Conservation (phyloP, 2,329 filamentous ascomycete genomes). For the Neodidymelliopsis sp. region DNA sequence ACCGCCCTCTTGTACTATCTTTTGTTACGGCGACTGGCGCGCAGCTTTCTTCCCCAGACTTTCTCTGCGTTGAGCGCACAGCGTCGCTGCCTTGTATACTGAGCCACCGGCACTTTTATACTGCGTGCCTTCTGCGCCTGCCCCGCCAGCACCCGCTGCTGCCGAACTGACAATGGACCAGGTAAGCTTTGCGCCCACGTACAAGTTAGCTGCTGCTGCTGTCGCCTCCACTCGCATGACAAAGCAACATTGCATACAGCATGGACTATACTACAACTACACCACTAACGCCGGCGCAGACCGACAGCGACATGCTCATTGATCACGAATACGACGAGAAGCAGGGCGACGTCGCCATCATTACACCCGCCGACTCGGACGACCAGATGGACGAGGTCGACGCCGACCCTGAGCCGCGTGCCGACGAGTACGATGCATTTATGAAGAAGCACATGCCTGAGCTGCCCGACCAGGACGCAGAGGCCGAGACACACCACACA, state of each 20-base stretch:
- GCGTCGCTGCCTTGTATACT: constrained; percentile 3
- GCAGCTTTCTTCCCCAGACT: constrained; percentile 12
- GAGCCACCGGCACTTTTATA: background rate
- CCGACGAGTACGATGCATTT: constrained; percentile 80
- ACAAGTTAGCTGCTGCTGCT: constrained; percentile 2
- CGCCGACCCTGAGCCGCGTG: constrained; percentile 60
- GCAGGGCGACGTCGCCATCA: constrained; percentile 67
- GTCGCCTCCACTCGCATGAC: background rate
- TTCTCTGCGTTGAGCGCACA: constrained; percentile 13
- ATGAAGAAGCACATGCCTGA: constrained; percentile 78
- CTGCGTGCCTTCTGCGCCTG: constrained; percentile 22
- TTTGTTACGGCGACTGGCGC: constrained; percentile 31
- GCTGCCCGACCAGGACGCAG: constrained; percentile 79
- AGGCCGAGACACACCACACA: constrained; percentile 78
- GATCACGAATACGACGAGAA: constrained; percentile 70
- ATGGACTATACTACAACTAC: constrained; percentile 2
- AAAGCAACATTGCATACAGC: no score
- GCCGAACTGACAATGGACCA: constrained; percentile 45
- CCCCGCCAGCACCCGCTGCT: constrained; percentile 25
- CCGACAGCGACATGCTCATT: constrained; percentile 69
- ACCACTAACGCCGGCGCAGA: constrained; percentile 47
- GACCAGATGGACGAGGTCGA: constrained; percentile 65
- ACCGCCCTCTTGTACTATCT: constrained; percentile 25
- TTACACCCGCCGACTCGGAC: constrained; percentile 63
- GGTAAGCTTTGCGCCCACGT: constrained; percentile 40